phyloP scores from a whole-genome alignment of 129 eudicot genomes.

The Mikania micrantha region DNA sequence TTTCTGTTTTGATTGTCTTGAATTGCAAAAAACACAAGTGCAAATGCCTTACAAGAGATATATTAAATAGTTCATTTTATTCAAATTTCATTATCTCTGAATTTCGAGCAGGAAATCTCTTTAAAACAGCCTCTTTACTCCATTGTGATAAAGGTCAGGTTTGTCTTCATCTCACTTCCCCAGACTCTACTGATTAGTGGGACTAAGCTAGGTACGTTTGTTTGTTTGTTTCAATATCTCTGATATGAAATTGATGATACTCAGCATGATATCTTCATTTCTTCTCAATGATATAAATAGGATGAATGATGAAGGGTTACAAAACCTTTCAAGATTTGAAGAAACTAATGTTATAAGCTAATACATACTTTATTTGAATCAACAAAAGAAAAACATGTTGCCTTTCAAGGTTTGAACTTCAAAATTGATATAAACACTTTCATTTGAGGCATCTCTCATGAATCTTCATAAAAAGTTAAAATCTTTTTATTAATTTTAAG shows the following conservation, averaged over 20 bases:
- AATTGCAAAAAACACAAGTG: background rate
- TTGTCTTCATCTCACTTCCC: too few relatives aligned
- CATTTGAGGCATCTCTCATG: background rate
- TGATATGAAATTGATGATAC: background rate
- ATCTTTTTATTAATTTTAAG: background rate
- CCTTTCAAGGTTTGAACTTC: background rate
- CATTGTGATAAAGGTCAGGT: too few relatives aligned
- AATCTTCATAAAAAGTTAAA: background rate
- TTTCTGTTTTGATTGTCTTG: background rate
- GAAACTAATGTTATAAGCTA: background rate
- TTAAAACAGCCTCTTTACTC: too few relatives aligned
- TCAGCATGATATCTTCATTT: background rate
- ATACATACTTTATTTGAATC: constrained; percentile 1
- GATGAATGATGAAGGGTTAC: background rate
- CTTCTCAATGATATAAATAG: constrained; percentile 4
- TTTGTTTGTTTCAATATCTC: background rate
- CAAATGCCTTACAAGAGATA: background rate
- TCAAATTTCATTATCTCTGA: background rate
- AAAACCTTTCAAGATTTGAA: background rate
- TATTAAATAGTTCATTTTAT: background rate
- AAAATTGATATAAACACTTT: background rate
- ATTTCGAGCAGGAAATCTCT: too few relatives aligned
- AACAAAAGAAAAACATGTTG: background rate
- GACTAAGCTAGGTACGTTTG: too few relatives aligned
- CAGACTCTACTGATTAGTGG: too few relatives aligned